Evolutionary conservation across 1,284 basidiomycete species (phyloP), one percentile per base, ranked within the genome.

Genomic region (Neonothopanus nambi): DNA sequence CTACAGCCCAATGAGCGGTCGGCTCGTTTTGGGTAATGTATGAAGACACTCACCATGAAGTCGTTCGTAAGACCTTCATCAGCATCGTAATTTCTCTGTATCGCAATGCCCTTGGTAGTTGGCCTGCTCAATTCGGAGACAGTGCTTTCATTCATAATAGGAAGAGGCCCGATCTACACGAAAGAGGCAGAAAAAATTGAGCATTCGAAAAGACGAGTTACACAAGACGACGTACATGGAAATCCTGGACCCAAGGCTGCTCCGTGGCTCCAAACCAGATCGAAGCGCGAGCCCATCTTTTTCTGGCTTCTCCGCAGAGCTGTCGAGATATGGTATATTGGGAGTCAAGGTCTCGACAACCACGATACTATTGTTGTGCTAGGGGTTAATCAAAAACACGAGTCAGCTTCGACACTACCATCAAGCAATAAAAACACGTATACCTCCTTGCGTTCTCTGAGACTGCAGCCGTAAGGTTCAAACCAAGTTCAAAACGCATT

Each of bases 311-410:
- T 37, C 40, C 5, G 51, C 53, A 12, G 36, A 35, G 38, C 55
- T 26, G 43, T 61, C 56, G 5, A 59, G 52, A 41, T 56, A 59
- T 2, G 46, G 26, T 9, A 61, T 61, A 53, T 61, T 61, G 12
- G 60, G 60, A 11, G 51, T 51, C 12, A 61, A 50, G 4, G 59
- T 51, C 33, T 59, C 60, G 17, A 61, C 51, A 5, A 59, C 56
- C 28, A 58, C 55, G 24, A 61, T 59, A 1, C 58, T 58, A 30
- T 61, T 61, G 51, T 61, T n/a, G n/a, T n/a, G n/a, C 60, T 58
- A 58, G 56, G 55, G 52, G 18, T n/a, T n/a, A n/a, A n/a, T n/a
- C n/a, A n/a, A n/a, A n/a, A n/a, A n/a, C n/a, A n/a, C n/a, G n/a
- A n/a, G n/a, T n/a, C n/a, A n/a, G n/a, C n/a, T n/a, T n/a, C n/a